These are phyloP conservation scores for Grigorovia transvaalensis DNA, from an alignment of 805 yeast species.

Conservation along the genomic window DNA sequence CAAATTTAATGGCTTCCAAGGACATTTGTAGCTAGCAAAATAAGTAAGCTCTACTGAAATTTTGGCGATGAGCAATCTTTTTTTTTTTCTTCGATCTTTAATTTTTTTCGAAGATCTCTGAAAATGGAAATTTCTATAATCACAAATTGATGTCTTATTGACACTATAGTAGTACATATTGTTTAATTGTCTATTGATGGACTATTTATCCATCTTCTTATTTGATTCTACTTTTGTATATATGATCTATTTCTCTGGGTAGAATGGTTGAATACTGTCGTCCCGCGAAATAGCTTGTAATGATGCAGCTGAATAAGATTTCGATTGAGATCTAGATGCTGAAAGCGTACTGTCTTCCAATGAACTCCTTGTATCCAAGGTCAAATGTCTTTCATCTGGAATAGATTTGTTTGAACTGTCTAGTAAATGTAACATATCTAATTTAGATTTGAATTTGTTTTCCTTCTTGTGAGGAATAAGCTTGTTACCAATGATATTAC, in stretches of 20 bases:
- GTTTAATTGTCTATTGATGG: no score
- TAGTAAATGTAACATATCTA: constrained; percentile 14
- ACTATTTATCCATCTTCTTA: no score
- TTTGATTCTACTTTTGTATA: no score
- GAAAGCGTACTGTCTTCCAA: not conserved
- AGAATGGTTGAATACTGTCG: constrained; percentile 9
- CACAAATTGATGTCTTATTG: no score
- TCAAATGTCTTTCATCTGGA: constrained; percentile 3
- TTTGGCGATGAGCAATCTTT: not conserved
- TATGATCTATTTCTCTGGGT: constrained; percentile 3
- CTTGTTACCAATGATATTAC: constrained; percentile 52
- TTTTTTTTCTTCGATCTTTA: not conserved
- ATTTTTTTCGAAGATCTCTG: no score
- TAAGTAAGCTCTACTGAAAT: not conserved
- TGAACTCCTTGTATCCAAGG: constrained; percentile 1
- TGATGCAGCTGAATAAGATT: not conserved
- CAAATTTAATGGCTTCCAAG: constrained; percentile 60
- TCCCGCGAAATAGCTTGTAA: constrained; percentile 1
- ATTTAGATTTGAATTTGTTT: constrained; percentile 16
- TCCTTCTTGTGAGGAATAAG: constrained; percentile 37
- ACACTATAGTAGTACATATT: no score
- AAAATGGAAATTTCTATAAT: no score
- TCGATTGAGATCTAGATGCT: not conserved
- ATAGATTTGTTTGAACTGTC: constrained; percentile 6
- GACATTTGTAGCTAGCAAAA: constrained; percentile 23